phyloP scores from a whole-genome alignment of 108 stramenopile genomes.

The Pseudonitzschia multistriata region DNA sequence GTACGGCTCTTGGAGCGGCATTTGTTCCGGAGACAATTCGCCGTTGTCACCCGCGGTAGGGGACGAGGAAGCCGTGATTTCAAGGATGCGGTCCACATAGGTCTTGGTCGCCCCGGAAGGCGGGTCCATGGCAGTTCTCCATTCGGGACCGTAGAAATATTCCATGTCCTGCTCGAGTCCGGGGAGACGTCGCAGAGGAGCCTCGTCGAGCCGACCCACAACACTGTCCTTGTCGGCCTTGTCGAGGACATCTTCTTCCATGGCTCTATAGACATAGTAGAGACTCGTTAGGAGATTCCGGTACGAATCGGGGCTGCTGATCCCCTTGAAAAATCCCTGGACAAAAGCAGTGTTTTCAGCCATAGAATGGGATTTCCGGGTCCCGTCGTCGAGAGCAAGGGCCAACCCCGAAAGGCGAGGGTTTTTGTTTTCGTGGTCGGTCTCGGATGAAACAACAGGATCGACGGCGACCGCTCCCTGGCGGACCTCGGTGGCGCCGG shows the following conservation, averaged over 20 bases:
- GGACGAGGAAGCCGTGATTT: constrained; percentile 18
- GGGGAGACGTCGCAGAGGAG: constrained; percentile 40
- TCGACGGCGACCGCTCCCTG: not conserved
- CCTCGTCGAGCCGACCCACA: constrained; percentile 25
- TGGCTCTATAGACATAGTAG: constrained; percentile 59
- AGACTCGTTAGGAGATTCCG: constrained; percentile 39
- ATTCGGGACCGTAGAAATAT: constrained; percentile 57
- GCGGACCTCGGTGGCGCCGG: not conserved
- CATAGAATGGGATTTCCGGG: constrained; percentile 59
- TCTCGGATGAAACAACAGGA: not conserved
- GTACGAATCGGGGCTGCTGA: constrained; percentile 41
- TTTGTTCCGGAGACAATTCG: no score
- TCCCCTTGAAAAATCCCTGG: constrained; percentile 68
- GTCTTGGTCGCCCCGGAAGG: constrained; percentile 41
- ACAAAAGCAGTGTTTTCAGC: constrained; percentile 65
- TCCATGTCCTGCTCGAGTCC: constrained; percentile 57
- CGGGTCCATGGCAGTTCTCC: constrained; percentile 24
- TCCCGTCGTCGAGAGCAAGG: constrained; percentile 52
- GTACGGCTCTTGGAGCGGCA: no score
- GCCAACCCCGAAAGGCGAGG: constrained; percentile 45
- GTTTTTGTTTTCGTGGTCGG: constrained; percentile 19
- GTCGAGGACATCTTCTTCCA: constrained; percentile 50
- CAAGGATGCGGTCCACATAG: constrained; percentile 48
- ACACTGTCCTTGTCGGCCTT: constrained; percentile 10
- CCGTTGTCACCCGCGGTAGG: not conserved